Conservation (phyloP, 768 basidiomycete species). For the Mycena olivaceomarginata region DNA sequence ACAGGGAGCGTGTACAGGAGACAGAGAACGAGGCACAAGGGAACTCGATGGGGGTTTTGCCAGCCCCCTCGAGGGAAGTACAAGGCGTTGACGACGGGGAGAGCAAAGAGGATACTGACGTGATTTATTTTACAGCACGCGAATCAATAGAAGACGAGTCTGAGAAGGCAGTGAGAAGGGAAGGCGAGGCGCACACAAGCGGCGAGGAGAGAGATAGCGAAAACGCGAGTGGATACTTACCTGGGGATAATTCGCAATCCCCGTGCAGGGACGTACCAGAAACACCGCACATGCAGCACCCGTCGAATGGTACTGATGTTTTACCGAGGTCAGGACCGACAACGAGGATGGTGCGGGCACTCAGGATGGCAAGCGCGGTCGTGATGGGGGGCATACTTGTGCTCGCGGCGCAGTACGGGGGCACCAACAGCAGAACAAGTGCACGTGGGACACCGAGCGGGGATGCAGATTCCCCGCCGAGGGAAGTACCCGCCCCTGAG, state of each 20-base stretch:
- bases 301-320: too few species aligned
- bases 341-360: not conserved
- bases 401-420: not conserved
- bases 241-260: not conserved
- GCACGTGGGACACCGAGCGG: too few species aligned
- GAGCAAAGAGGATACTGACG: conserved; percentile 6
- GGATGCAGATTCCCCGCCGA: too few species aligned
- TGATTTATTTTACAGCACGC: conserved; percentile 6
- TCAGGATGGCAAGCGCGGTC: not conserved
- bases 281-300: too few species aligned
- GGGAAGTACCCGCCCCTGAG: too few species aligned
- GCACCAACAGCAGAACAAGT: too few species aligned
- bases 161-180: too few species aligned
- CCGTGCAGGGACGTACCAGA: too few species aligned
- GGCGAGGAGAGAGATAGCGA: not conserved
- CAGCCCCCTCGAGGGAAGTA: conserved; percentile 37
- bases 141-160: too few species aligned
- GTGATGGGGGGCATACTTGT: not conserved
- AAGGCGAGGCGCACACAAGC: too few species aligned
- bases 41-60: conserved; percentile 23
- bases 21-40: too few species aligned
- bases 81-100: not conserved
- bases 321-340: too few species aligned
- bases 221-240: conserved; percentile 17
- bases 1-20: not conserved